Evolutionary conservation across 2,329 filamentous ascomycete species (phyloP).

Genomic region (Botrytis hyacinthi): DNA sequence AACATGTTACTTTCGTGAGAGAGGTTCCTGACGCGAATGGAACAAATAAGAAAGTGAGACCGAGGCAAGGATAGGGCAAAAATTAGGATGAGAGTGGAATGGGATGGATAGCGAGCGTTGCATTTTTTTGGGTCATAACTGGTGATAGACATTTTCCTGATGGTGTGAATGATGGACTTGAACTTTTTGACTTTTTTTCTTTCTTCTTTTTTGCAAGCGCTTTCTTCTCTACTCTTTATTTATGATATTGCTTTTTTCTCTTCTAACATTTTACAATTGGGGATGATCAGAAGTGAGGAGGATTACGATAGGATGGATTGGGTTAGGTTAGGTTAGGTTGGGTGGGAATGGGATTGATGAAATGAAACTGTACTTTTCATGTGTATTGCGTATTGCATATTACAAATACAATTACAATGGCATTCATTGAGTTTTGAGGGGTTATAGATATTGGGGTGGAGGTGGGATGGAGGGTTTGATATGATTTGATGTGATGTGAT

Average conservation of each 20-base stretch:
- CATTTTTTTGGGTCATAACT: neutral
- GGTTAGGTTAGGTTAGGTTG: neutral
- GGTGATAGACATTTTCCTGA: neutral
- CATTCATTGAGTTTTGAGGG: neutral
- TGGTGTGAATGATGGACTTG: neutral
- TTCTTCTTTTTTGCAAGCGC: neutral
- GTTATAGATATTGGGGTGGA: neutral
- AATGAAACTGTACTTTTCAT: neutral
- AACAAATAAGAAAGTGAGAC: neutral
- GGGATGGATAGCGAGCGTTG: neutral
- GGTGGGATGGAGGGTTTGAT: neutral
- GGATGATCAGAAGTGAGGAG: neutral
- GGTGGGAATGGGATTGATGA: neutral
- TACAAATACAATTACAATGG: neutral
- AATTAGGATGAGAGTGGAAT: neutral
- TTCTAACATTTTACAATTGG: neutral
- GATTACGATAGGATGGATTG: neutral
- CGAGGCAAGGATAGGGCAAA: neutral
- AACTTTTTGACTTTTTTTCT: neutral
- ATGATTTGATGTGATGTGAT: neutral
- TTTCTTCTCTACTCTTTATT: neutral
- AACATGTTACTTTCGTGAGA: conserved; percentile 41
- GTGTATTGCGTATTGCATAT: conserved; percentile 2
- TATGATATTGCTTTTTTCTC: neutral
- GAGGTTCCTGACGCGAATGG: conserved; percentile 26